Evolutionary conservation across 176 grass and related monocot species (phyloP).

Genomic region (Bolboschoenus planiculmis): DNA sequence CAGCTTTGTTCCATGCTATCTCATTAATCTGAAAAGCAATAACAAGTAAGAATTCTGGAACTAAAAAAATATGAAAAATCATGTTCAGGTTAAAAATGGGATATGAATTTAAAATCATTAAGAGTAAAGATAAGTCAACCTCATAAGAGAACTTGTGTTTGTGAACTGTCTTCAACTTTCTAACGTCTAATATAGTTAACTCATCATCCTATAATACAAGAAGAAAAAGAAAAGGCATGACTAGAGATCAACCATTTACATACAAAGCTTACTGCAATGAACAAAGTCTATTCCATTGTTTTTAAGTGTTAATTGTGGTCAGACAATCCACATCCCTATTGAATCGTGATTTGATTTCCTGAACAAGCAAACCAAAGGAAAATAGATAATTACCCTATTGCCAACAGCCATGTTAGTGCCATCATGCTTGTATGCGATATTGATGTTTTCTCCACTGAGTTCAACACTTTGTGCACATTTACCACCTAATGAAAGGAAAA

Average conservation of each 20-base stretch:
- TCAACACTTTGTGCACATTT: slow-evolving; percentile 80
- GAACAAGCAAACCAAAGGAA: slow-evolving; percentile 2
- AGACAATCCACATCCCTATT: neutral
- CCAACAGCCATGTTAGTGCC: slow-evolving; percentile 94
- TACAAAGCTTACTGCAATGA: neutral
- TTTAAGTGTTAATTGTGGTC: slow-evolving; percentile 10
- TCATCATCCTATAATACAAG: slow-evolving; percentile 71
- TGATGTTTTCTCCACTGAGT: slow-evolving; percentile 99
- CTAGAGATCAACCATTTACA: neutral
- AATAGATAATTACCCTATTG: slow-evolving; percentile 67
- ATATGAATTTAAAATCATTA: neutral
- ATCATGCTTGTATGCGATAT: slow-evolving; percentile 97
- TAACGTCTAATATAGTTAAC: slow-evolving; percentile 90
- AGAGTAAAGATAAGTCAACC: slow-evolving; percentile 36
- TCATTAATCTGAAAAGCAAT: slow-evolving; percentile 82
- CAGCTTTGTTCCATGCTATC: slow-evolving; percentile 99
- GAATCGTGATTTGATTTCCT: slow-evolving; percentile 7
- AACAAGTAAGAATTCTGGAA: slow-evolving; percentile 27
- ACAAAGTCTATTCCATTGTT: neutral
- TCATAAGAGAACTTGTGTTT: slow-evolving; percentile 82
- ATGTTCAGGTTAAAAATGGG: neutral
- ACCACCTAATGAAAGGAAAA: slow-evolving; percentile 54
- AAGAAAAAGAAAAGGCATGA: neutral
- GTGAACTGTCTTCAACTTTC: slow-evolving; percentile 62
- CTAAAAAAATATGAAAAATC: neutral